Evolutionary conservation across 805 yeast species (phyloP), one percentile per base, ranked within the genome.

Genomic region (Yarrowia deformans): DNA sequence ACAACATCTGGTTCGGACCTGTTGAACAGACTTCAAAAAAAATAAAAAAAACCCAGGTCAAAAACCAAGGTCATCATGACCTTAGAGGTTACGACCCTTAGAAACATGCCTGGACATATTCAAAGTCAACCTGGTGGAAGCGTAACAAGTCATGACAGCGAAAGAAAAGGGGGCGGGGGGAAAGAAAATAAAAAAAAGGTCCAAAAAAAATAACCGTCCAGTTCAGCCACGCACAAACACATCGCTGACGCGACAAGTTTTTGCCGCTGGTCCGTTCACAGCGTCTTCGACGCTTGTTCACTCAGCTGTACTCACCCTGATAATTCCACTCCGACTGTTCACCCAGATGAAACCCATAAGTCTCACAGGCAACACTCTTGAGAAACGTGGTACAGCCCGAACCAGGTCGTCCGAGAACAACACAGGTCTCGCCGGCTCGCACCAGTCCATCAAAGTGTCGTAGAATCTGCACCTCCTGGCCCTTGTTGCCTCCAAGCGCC

Each of bases 371-470:
- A 1, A 67, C 52, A n/a, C 67, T 49, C 43, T 88, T 88, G 73
- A 88, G 79, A 63, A 88, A 79, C 0, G 92, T 88, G 3, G 91
- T 84, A 75, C 92, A 88, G 72, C 93, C 92, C n/a, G 91, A 86
- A 74, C 92, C 92, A 0, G 92, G 92, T 78, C 90, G 83, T 67
- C 93, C 93, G 69, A 88, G 78, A 14, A 88, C 92, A 60, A 89
- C 89, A 8, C 89, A 84, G 54, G 89, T 79, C 71, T 87, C 88
- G 61, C 92, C 91, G 2, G 90, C 87, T 68, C 79, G 79, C 69
- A 87, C 80, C 6, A 84, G 66, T n/a, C 88, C 92, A 73, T 88
- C 76, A 85, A 80, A 71, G 86, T 87, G 71, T 85, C 85, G 71
- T 84, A 86, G 70, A 74, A 79, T 70, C 80, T 73, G 34, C n/a